phyloP scores from a whole-genome alignment of 805 yeast species.

The Wickerhamomyces bisporus region DNA sequence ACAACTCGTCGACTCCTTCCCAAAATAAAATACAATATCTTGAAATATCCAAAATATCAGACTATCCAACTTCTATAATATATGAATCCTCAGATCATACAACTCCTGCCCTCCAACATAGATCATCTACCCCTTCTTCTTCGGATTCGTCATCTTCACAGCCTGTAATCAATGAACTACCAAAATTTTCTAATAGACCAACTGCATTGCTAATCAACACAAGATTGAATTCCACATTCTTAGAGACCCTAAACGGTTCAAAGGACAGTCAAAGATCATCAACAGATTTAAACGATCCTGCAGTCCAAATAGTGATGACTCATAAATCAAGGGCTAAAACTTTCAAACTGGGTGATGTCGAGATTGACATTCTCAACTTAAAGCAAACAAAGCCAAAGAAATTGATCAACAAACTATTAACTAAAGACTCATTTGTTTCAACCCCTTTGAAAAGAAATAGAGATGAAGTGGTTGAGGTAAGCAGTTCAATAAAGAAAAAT shows the following conservation, averaged over 20 bases:
- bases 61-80: conserved; percentile 12
- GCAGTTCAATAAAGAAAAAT: conserved; percentile 22
- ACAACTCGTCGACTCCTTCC: neutral
- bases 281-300: conserved; percentile 9
- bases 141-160: neutral
- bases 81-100: conserved; percentile 15
- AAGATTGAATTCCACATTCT: conserved; percentile 6
- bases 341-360: conserved; percentile 15
- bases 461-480: conserved; percentile 21
- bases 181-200: conserved; percentile 11
- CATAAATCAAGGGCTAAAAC: conserved; percentile 10
- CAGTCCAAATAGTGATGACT: conserved; percentile 4
- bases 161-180: conserved; percentile 11
- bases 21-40: neutral
- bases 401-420: conserved; percentile 6
- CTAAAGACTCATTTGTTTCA: conserved; percentile 6
- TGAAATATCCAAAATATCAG: conserved; percentile 4
- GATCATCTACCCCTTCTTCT: neutral
- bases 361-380: conserved; percentile 10
- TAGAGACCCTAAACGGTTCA: conserved; percentile 4
- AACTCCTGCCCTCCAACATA: conserved; percentile 4
- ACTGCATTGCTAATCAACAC: conserved; percentile 8
- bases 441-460: conserved; percentile 25
- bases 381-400: conserved; percentile 2
- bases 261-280: neutral